phyloP scores from a whole-genome alignment of 2,329 filamentous ascomycete species.

The Coniochaeta sp. region DNA sequence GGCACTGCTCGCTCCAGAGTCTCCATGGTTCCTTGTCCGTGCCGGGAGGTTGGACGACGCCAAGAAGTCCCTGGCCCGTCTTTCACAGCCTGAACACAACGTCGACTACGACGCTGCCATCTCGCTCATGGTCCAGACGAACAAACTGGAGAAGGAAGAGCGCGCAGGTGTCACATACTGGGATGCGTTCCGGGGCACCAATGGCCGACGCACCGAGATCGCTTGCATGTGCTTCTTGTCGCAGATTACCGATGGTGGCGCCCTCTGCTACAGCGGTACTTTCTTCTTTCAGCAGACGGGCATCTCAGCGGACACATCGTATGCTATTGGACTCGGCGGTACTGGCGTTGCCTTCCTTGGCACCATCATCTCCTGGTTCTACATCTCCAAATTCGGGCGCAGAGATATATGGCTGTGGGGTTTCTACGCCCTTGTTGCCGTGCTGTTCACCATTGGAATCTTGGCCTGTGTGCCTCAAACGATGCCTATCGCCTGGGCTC shows the following conservation, averaged over 20 bases:
- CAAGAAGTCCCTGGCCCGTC: slow-evolving; percentile 60
- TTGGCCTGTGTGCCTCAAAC: slow-evolving; percentile 28
- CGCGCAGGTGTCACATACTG: slow-evolving; percentile 66
- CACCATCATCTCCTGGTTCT: slow-evolving; percentile 34
- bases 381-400: slow-evolving; percentile 33
- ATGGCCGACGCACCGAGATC: slow-evolving; percentile 72
- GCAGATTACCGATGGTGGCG: background rate
- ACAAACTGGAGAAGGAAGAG: slow-evolving; percentile 69
- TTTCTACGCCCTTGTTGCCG: slow-evolving; percentile 26
- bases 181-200: slow-evolving; percentile 77
- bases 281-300: slow-evolving; percentile 1
- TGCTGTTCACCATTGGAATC: slow-evolving; percentile 36
- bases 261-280: slow-evolving; percentile 40
- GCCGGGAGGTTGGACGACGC: slow-evolving; percentile 57
- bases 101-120: slow-evolving; percentile 66
- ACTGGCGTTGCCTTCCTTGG: slow-evolving; percentile 35
- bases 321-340: slow-evolving; percentile 22
- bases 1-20: slow-evolving; percentile 62
- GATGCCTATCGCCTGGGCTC: slow-evolving; percentile 27
- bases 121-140: slow-evolving; percentile 89
- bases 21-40: slow-evolving; percentile 71
- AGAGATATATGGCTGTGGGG: slow-evolving; percentile 34
- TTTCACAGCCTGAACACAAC: slow-evolving; percentile 54
- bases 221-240: background rate
- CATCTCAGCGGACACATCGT: background rate